Conservation (phyloP, 192 early-diverging fungal genomes). For the Backusella mclennaniae region DNA sequence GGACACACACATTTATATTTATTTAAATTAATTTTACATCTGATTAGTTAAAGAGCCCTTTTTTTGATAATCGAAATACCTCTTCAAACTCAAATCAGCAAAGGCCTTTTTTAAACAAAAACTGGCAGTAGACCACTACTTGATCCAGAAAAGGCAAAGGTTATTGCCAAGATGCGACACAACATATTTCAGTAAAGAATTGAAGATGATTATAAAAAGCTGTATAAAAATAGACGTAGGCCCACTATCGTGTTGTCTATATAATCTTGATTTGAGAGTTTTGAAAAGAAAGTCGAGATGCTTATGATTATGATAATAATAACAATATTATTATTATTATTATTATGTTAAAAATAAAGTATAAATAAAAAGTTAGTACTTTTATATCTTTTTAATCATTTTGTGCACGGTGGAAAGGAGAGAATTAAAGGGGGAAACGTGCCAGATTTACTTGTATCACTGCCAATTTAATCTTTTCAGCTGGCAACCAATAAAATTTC, state of each 20-base stretch:
- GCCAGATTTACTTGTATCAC: slow-evolving; percentile 1
- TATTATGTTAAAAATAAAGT: background rate
- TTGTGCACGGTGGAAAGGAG: background rate
- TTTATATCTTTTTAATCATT: slow-evolving; percentile 5
- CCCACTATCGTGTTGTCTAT: background rate
- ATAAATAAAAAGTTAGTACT: background rate
- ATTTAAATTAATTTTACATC: slow-evolving; percentile 1
- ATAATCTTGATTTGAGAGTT: background rate
- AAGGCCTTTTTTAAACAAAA: background rate
- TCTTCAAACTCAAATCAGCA: slow-evolving; percentile 1
- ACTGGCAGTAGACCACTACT: background rate
- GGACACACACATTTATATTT: background rate
- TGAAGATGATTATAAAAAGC: background rate
- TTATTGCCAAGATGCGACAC: slow-evolving; percentile 5
- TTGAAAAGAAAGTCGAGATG: slow-evolving; percentile 1
- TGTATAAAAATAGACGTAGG: background rate
- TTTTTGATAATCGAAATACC: background rate
- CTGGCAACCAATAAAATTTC: slow-evolving; percentile 4
- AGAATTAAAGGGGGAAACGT: slow-evolving; percentile 2
- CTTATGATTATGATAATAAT: background rate
- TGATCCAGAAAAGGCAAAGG: slow-evolving; percentile 5
- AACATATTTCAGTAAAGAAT: background rate
- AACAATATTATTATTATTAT: background rate
- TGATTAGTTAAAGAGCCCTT: background rate
- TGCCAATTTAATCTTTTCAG: background rate